phyloP scores from a whole-genome alignment of 306 rosid species.

The Carpinus viminea region DNA sequence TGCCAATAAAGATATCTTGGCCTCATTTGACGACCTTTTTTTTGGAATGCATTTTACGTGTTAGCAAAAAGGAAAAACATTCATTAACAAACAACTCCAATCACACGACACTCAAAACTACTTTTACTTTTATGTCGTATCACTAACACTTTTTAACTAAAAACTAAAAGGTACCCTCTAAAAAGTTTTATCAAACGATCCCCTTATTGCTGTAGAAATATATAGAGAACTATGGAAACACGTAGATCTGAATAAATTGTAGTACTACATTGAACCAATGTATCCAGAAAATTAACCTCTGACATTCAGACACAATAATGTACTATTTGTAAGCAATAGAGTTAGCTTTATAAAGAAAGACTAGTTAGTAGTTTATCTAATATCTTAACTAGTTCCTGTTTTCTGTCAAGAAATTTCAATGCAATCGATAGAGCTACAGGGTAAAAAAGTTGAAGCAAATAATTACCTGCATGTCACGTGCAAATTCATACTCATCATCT shows the following conservation, averaged over 20 bases:
- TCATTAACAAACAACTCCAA: no score
- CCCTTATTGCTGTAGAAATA: not conserved
- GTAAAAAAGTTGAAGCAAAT: not conserved
- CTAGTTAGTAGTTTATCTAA: no score
- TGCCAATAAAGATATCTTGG: no score
- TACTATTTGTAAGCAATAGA: not conserved
- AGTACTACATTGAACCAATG: constrained; percentile 10
- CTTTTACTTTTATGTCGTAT: no score
- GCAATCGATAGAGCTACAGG: not conserved
- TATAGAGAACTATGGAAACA: not conserved
- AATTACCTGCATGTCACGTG: constrained; percentile 89
- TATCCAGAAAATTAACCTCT: not conserved
- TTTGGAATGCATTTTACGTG: no score
- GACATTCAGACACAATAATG: not conserved
- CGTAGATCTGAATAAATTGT: not conserved
- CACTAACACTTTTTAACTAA: no score
- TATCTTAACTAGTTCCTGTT: constrained; percentile 3
- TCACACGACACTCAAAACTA: no score
- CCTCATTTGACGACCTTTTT: no score
- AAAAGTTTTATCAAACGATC: not conserved
- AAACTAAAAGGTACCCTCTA: no score
- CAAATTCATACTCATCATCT: constrained; percentile 85
- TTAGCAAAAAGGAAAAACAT: no score
- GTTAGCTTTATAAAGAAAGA: not conserved
- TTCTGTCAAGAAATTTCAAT: not conserved